phyloP scores from a whole-genome alignment of 2,329 filamentous ascomycete species.

The Byssoonygena ceratinophila region DNA sequence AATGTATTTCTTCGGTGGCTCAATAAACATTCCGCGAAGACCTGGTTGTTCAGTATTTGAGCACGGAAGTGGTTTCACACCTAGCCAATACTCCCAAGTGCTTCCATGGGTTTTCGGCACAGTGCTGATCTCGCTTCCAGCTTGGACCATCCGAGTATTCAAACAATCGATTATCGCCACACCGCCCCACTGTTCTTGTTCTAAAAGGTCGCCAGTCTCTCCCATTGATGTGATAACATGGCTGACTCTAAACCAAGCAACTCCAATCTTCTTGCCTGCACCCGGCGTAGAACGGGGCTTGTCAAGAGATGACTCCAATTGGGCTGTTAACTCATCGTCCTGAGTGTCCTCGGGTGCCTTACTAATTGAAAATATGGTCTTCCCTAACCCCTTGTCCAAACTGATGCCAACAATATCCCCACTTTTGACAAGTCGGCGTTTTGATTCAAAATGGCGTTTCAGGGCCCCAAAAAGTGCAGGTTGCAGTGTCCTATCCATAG shows the following conservation, averaged over 20 bases:
- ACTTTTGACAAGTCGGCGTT: constrained; percentile 68
- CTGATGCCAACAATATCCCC: constrained; percentile 84
- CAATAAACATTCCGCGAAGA: constrained; percentile 30
- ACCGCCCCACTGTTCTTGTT: constrained; percentile 69
- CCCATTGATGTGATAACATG: constrained; percentile 54
- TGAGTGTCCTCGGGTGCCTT: constrained; percentile 47
- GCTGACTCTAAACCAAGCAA: constrained; percentile 89
- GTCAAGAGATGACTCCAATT: constrained; percentile 13
- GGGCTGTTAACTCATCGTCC: constrained; percentile 52
- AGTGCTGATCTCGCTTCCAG: constrained; percentile 72
- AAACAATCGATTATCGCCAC: constrained; percentile 77
- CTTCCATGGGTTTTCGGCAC: constrained; percentile 66
- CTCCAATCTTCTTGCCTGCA: constrained; percentile 43
- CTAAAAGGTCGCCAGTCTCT: constrained; percentile 27
- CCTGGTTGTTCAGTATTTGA: constrained; percentile 25
- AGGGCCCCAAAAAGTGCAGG: constrained; percentile 75
- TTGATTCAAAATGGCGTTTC: constrained; percentile 78
- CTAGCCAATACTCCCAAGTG: constrained; percentile 84
- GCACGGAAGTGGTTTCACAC: constrained; percentile 56
- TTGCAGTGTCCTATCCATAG: constrained; percentile 74
- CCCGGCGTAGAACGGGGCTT: constrained; percentile 7
- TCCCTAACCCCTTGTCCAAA: constrained; percentile 74
- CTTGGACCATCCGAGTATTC: constrained; percentile 81
- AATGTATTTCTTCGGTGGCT: constrained; percentile 38
- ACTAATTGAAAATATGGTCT: constrained; percentile 63